Evolutionary conservation across 768 basidiomycete genomes (phyloP).

Genomic region (Tricholoma flavovirens): DNA sequence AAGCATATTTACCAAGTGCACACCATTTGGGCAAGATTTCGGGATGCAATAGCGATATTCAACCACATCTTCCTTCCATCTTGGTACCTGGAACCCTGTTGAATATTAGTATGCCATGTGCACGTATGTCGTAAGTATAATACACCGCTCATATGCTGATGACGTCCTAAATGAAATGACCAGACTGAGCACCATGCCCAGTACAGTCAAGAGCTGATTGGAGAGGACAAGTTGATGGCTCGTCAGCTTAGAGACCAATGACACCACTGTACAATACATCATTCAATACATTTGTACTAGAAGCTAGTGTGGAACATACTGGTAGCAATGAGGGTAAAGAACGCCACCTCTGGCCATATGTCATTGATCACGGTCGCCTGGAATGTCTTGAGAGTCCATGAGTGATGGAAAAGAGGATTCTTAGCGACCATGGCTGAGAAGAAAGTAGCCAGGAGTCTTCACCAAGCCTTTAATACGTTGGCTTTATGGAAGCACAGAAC

Average conservation of each 20-base stretch:
- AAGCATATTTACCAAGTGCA: conserved; percentile 10
- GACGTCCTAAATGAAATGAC: conserved; percentile 71
- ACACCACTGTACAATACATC: conserved; percentile 41
- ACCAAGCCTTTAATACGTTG: no score
- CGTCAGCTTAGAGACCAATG: conserved; percentile 46
- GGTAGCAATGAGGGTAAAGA: conserved; percentile 55
- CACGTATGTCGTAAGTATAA: neutral
- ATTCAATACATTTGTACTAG: neutral
- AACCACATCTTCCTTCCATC: conserved; percentile 72
- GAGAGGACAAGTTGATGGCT: conserved; percentile 41
- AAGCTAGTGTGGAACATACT: conserved; percentile 32
- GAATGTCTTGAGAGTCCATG: conserved; percentile 47
- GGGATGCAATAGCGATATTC: conserved; percentile 48
- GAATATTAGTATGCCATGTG: neutral
- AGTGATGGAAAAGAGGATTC: conserved; percentile 44
- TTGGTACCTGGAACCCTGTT: conserved; percentile 45
- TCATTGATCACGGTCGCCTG: conserved; percentile 58
- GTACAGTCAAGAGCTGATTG: conserved; percentile 55
- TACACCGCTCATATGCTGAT: conserved; percentile 62
- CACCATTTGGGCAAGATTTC: conserved; percentile 56
- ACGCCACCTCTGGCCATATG: conserved; percentile 58
- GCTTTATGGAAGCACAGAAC: no score
- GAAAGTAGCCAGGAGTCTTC: no score
- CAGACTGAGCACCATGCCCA: conserved; percentile 69
- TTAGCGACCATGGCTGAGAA: conserved; percentile 32